Percentiles rank a stretch among this genome's conserved stretches.
Evolutionary conservation across 768 basidiomycete genomes (phyloP).

Genomic region (Pisolithus tinctorius): DNA sequence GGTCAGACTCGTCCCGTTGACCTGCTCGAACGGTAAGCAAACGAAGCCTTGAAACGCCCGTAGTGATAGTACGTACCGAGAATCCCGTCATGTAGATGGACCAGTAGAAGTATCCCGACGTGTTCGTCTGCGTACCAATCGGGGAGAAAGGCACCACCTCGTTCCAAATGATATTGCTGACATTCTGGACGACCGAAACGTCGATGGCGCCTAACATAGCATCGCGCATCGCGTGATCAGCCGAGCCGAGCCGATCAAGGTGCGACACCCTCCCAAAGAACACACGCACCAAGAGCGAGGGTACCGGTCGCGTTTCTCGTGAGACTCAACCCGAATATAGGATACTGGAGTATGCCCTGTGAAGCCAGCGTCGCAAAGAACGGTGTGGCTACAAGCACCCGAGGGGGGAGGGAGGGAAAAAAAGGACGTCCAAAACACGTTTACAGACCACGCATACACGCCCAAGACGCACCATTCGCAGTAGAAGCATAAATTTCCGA

Average conservation of each 20-base stretch:
- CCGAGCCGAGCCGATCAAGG: neutral
- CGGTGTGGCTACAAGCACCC: slow-evolving; percentile 45
- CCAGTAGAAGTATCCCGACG: slow-evolving; percentile 74
- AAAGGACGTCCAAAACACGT: neutral
- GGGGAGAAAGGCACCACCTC: slow-evolving; percentile 71
- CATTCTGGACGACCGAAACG: slow-evolving; percentile 55
- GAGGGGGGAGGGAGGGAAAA: neutral
- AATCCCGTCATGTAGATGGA: slow-evolving; percentile 53
- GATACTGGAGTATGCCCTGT: slow-evolving; percentile 62
- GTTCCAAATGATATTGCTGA: slow-evolving; percentile 62
- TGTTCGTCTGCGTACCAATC: slow-evolving; percentile 45
- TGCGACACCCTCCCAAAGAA: neutral
- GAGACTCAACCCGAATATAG: slow-evolving; percentile 68
- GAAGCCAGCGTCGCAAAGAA: slow-evolving; percentile 60
- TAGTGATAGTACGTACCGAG: slow-evolving; percentile 31
- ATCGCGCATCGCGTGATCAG: neutral
- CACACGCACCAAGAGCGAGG: slow-evolving; percentile 50
- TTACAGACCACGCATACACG: neutral
- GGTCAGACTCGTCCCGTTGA: slow-evolving; percentile 46
- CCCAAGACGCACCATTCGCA: slow-evolving; percentile 39
- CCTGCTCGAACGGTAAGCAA: slow-evolving; percentile 30
- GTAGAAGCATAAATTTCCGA: slow-evolving; percentile 47
- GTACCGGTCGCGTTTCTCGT: slow-evolving; percentile 54
- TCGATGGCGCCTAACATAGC: slow-evolving; percentile 66
- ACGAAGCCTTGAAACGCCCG: neutral